phyloP scores from a whole-genome alignment of 768 basidiomycete species.

The Tulasnella sp. region DNA sequence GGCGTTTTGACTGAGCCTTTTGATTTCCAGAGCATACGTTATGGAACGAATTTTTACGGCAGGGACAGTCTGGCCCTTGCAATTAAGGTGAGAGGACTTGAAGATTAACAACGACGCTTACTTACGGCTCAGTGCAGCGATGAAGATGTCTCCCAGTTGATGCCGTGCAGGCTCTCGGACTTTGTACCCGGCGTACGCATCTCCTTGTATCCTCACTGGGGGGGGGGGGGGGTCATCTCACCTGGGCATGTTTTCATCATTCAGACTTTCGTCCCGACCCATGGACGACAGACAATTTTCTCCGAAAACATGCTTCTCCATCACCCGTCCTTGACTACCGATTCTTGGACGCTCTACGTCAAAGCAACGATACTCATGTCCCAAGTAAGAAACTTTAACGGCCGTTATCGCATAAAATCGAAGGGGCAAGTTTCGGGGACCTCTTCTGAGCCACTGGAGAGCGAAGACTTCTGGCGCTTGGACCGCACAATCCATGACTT shows the following conservation, averaged over 20 bases:
- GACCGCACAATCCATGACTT: constrained; percentile 11
- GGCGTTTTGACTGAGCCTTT: not conserved
- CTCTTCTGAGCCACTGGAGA: constrained; percentile 24
- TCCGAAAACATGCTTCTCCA: constrained; percentile 48
- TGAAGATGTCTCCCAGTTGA: constrained; percentile 1
- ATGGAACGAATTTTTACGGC: constrained; percentile 8
- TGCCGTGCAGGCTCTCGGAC: constrained; percentile 3
- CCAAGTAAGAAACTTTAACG: constrained; percentile 22
- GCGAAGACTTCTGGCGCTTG: constrained; percentile 1
- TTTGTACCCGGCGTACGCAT: not conserved
- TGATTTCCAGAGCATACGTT: constrained; percentile 1
- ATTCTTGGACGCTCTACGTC: constrained; percentile 63
- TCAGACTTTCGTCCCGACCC: not conserved
- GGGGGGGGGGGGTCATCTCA: no score
- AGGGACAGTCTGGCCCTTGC: constrained; percentile 6
- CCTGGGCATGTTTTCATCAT: no score
- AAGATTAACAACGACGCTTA: no score
- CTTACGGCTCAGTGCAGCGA: not conserved
- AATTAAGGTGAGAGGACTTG: not conserved
- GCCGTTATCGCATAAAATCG: constrained; percentile 4
- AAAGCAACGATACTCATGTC: constrained; percentile 61
- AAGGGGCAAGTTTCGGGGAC: not conserved
- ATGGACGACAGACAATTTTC: constrained; percentile 56
- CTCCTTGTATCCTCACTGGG: not conserved
- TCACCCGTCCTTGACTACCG: constrained; percentile 55